Conservation (phyloP, 2,329 filamentous ascomycete species). For the Arthrobotrys sphaeroides region DNA sequence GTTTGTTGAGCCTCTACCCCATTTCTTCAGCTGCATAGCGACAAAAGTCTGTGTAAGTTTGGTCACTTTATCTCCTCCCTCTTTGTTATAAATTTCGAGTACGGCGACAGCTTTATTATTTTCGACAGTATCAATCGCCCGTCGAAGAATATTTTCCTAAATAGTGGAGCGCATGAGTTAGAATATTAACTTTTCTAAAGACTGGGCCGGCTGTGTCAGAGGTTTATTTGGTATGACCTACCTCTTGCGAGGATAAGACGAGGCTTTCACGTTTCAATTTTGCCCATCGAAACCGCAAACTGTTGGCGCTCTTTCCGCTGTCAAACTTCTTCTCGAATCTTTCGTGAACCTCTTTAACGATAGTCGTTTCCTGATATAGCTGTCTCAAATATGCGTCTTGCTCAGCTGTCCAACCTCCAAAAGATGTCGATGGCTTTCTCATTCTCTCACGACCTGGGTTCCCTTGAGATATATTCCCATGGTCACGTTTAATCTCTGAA, state of each 20-base stretch:
- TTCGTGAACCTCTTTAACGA: neutral
- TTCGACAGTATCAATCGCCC: neutral
- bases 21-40: constrained; percentile 18
- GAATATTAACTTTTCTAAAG: too few relatives aligned
- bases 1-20: neutral
- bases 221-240: neutral
- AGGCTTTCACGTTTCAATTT: constrained; percentile 7
- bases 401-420: constrained; percentile 6
- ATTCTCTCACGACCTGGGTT: neutral
- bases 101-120: neutral
- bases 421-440: neutral
- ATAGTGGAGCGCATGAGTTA: neutral
- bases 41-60: constrained; percentile 30
- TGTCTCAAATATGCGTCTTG: constrained; percentile 25
- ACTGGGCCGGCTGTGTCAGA: neutral
- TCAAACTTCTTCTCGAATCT: constrained; percentile 19
- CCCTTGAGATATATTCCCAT: neutral
- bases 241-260: constrained; percentile 10
- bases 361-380: neutral
- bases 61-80: constrained; percentile 13
- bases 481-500: neutral
- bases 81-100: neutral
- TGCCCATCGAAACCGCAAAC: neutral
- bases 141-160: neutral
- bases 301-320: neutral